Evolutionary conservation across 2,329 filamentous ascomycete species (phyloP).

Genomic region (Penicillium janthinellum): DNA sequence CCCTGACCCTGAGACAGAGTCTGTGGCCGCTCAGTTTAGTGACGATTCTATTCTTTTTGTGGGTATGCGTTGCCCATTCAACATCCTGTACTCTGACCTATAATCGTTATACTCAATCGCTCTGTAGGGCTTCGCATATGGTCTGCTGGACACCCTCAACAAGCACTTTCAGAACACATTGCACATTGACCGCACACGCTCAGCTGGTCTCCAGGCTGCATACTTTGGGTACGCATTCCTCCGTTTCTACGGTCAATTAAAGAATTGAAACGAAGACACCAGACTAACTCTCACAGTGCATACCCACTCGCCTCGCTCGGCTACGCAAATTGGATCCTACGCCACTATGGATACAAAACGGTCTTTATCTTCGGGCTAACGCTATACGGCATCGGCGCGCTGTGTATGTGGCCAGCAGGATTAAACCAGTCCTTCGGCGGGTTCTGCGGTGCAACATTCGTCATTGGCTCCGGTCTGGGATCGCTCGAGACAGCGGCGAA

Average conservation of each 20-base stretch:
- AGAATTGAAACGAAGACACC: too few species aligned
- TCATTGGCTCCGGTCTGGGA: constrained; percentile 72
- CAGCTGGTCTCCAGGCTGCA: constrained; percentile 63
- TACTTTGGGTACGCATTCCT: constrained; percentile 60
- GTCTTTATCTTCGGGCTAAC: constrained; percentile 75
- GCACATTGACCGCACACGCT: constrained; percentile 57
- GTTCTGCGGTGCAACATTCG: constrained; percentile 71
- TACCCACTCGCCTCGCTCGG: constrained; percentile 58
- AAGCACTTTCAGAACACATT: constrained; percentile 62
- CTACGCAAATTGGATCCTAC: constrained; percentile 63
- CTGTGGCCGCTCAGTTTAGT: constrained; percentile 49
- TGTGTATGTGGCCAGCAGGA: constrained; percentile 83
- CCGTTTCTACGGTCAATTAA: neutral
- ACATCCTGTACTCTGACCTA: neutral
- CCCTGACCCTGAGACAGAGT: constrained; percentile 48
- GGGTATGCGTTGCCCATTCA: constrained; percentile 39
- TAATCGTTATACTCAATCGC: neutral
- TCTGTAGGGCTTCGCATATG: constrained; percentile 50
- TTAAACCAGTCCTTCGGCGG: constrained; percentile 72
- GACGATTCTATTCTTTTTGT: constrained; percentile 55
- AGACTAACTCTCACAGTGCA: constrained; percentile 37
- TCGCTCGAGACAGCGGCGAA: constrained; percentile 78
- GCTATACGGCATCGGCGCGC: constrained; percentile 70
- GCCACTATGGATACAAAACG: constrained; percentile 74
- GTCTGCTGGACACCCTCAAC: constrained; percentile 54